Evolutionary conservation across 139 green algal species (phyloP).

Genomic region (Asterochloris erici): DNA sequence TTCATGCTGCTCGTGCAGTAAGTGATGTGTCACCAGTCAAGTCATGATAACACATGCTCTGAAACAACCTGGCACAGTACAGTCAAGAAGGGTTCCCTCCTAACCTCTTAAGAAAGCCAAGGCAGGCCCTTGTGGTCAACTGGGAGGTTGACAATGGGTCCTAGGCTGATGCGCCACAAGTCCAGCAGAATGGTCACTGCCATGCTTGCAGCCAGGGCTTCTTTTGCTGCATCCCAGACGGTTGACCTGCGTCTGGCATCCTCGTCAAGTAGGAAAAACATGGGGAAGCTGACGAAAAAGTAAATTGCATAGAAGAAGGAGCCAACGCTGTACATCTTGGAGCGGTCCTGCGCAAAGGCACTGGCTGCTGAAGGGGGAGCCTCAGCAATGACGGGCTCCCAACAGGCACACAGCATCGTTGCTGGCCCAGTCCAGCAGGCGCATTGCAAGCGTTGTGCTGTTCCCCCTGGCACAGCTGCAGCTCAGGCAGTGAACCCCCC

Average conservation of each 20-base stretch:
- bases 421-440: too few species aligned
- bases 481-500: too few species aligned
- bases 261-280: slow-evolving; percentile 88
- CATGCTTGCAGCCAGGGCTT: slow-evolving; percentile 85
- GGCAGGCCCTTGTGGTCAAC: neutral
- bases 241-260: slow-evolving; percentile 40
- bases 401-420: too few species aligned
- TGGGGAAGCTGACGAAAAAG: slow-evolving; percentile 95
- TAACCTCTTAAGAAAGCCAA: slow-evolving; percentile 1
- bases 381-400: too few species aligned
- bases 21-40: too few species aligned
- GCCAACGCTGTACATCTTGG: slow-evolving; percentile 88
- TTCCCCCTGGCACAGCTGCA: too few species aligned
- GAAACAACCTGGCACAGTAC: neutral
- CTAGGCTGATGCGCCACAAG: slow-evolving; percentile 83
- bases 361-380: neutral
- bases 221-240: slow-evolving; percentile 25
- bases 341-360: slow-evolving; percentile 28
- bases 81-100: too few species aligned
- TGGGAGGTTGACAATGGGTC: slow-evolving; percentile 44
- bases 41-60: too few species aligned
- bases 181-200: slow-evolving; percentile 93
- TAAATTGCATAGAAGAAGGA: slow-evolving; percentile 99
- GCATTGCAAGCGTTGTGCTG: too few species aligned
- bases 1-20: too few species aligned